Base-by-base conservation (phyloP, 2,329 filamentous ascomycete species). In the Microsporum audouinii region DNA sequence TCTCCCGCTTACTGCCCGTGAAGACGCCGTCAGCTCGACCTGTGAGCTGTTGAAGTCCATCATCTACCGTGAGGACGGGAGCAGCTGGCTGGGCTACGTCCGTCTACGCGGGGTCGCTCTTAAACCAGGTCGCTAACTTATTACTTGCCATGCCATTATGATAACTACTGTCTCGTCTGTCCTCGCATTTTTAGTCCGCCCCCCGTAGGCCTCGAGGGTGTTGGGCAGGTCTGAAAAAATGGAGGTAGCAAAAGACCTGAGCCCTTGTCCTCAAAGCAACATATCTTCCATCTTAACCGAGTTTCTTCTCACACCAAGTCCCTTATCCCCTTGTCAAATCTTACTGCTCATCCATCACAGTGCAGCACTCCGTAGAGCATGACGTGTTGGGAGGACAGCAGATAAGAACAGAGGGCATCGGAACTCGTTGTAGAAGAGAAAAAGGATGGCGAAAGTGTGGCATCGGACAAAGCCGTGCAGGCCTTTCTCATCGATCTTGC, bases 121-220 rank as follows among this genome's bases (percentile, higher is more conserved):
- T 58, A 76, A 72, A 64, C 53, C 8, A 1, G n/a, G 14, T 29
- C 14, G 8, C n/a, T 47, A 47, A 47, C 27, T 29, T 51, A 43
- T 17, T 51, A 51, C 41, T 47, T 7, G 14, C 3, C 23, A 8
- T 49, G 10, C 2, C 17, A 8, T 17, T 49, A 29, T 5, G 10
- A 31, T 14, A 10, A n/a, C 49, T 38, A 55, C 49, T 38, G 14
- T n/a, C 10, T 14, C 58, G 10, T 6, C 63, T 82, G 78, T 82
- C 73, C 75, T 79, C 79, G 68, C 76, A 76, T 78, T 79, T 77
- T 79, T 82, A 82, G 80, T 82, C 80, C 77, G 75, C 73, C 74
- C 73, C 74, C 75, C 77, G 73, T 79, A 72, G 72, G 71, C 79
- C 81, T 70, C 65, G 63, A 72, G 73, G 69, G 74, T 68, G 63